Evolutionary conservation across 2,329 filamentous ascomycete genomes (phyloP), one percentile per base, ranked within the genome.

Genomic region (Xylaria sp.): DNA sequence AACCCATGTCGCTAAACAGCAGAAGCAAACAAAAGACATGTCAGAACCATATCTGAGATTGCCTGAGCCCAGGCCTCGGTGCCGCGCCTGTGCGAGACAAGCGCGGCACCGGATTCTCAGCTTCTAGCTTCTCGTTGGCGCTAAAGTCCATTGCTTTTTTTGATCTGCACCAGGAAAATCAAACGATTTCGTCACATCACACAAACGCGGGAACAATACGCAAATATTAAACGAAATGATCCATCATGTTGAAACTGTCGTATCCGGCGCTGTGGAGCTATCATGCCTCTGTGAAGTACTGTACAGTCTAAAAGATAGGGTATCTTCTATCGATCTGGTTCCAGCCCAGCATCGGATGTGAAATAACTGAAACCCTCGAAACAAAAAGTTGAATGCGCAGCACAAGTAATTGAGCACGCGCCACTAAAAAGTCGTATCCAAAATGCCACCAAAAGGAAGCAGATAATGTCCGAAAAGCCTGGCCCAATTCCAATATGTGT

Each of bases 241-340:
- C 72, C 68, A 74, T 77, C 73, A 74, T 73, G 65, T 76, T 73
- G 58, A 75, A 73, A 73, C 72, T 71, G 59, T 77, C 73, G 69
- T 76, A 67, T 67, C 70, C 7, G 44, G 73, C 67, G 76, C 75
- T 78, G 75, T 76, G 75, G 74, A 77, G 75, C 75, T 76, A 74
- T 74, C 73, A 71, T 78, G 72, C 73, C 73, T 77, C 60, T 73
- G 59, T 67, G 57, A 65, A 74, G 72, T 78, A 79, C 71, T 78
- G 75, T 78, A 79, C 77, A 78, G 75, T 79, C 77, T 79, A 79
- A 78, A 75, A 72, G 71, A 72, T 53, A 72, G 77, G 78, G 78
- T 79, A 79, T 79, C 75, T 74, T 77, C 77, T 79, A 78, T 78
- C 74, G 74, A 77, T 72, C 75, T 76, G 77, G 77, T 75, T 74